Conservation (phyloP, 1,139 yeast species). For the Saccharomyces pastorianus region DNA sequence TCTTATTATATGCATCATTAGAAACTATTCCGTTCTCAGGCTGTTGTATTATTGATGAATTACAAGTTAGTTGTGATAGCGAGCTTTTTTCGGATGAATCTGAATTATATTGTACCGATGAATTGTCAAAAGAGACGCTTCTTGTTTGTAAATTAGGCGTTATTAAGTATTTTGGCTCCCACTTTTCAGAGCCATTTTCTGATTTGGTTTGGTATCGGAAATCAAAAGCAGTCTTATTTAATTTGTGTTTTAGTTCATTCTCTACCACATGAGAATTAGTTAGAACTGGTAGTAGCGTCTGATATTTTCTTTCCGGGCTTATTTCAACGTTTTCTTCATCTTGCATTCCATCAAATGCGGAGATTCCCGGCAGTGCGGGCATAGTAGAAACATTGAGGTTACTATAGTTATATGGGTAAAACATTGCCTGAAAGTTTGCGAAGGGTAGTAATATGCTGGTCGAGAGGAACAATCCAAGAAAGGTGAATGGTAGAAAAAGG, state of each 20-base stretch:
- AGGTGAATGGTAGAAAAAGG: neutral
- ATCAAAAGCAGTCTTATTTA: neutral
- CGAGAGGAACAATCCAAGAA: neutral
- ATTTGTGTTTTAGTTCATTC: neutral
- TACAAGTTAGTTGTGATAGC: neutral
- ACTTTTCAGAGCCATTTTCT: neutral
- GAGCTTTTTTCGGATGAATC: neutral
- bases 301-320: neutral
- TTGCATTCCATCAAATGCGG: neutral
- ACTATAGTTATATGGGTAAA: neutral
- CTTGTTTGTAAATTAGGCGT: neutral
- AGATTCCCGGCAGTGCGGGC: neutral
- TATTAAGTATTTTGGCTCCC: neutral
- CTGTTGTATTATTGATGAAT: neutral
- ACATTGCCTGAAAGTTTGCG: neutral
- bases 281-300: conserved; percentile 1
- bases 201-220: neutral
- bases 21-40: neutral
- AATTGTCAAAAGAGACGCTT: neutral
- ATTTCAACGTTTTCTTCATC: neutral
- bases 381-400: neutral
- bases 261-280: neutral
- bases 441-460: neutral
- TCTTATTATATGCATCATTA: neutral
- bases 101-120: neutral